These are phyloP conservation scores for Leptographium radiaticola DNA, from an alignment of 2,329 filamentous ascomycete species.

Conservation along the genomic window DNA sequence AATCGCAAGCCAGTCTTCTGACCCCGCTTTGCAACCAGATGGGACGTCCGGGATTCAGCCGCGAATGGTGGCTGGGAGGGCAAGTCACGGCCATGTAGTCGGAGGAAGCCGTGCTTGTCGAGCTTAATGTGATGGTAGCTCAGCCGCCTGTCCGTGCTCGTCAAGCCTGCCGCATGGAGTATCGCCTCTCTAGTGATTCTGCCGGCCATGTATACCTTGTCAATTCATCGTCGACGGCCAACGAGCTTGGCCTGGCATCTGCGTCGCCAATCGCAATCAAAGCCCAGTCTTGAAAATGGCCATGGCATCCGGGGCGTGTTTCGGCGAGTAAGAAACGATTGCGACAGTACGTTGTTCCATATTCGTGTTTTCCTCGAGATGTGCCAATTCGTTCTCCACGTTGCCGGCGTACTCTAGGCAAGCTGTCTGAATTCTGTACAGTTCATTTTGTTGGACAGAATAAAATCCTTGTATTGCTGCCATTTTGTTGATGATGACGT, in stretches of 20 bases:
- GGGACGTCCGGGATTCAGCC: neutral
- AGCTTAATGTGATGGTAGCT: neutral
- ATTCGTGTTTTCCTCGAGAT: no score
- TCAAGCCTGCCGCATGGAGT: neutral
- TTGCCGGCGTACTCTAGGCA: no score
- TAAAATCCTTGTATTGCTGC: no score
- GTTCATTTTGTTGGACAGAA: no score
- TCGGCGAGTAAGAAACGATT: no score
- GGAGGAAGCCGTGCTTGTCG: neutral
- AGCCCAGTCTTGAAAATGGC: neutral
- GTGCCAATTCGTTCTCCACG: no score
- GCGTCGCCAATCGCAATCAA: neutral
- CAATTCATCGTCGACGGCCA: no score
- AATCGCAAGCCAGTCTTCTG: neutral
- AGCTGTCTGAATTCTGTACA: no score
- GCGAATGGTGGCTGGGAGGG: neutral
- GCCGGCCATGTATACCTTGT: slow-evolving; percentile 1
- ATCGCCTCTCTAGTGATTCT: neutral
- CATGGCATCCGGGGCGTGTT: no score
- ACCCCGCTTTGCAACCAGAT: neutral
- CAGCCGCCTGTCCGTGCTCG: neutral
- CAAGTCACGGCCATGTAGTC: neutral
- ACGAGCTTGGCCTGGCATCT: no score
- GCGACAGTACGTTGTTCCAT: no score
- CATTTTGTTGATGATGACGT: no score